Evolutionary conservation across 352 stramenopile species (phyloP).

Genomic region (Globisporangium solare): DNA sequence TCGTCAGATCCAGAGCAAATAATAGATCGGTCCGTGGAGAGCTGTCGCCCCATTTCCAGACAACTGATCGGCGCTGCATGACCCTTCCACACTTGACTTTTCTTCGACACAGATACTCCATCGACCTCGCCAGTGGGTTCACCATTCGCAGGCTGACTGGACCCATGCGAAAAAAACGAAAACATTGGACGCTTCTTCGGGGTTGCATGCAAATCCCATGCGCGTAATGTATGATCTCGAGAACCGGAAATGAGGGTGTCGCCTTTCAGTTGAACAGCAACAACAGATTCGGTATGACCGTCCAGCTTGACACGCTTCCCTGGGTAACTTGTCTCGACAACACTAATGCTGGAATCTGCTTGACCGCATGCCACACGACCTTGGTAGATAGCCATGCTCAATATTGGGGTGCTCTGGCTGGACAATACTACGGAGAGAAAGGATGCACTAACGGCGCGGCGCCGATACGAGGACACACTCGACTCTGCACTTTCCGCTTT

Average conservation of each 20-base stretch:
- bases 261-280: slow-evolving; percentile 52
- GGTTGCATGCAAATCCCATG: slow-evolving; percentile 64
- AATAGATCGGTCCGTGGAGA: slow-evolving; percentile 48
- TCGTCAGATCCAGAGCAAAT: slow-evolving; percentile 68
- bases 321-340: slow-evolving; percentile 30
- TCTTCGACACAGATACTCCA: slow-evolving; percentile 47
- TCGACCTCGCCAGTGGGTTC: slow-evolving; percentile 39
- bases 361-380: slow-evolving; percentile 49
- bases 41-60: slow-evolving; percentile 68
- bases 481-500: neutral
- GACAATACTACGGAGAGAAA: slow-evolving; percentile 12
- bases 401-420: slow-evolving; percentile 30
- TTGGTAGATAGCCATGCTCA: slow-evolving; percentile 46
- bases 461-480: neutral
- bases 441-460: slow-evolving; percentile 9
- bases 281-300: slow-evolving; percentile 51
- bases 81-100: slow-evolving; percentile 56
- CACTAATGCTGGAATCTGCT: slow-evolving; percentile 30
- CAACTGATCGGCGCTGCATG: slow-evolving; percentile 60
- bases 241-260: slow-evolving; percentile 65
- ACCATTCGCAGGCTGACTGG: slow-evolving; percentile 13
- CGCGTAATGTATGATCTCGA: slow-evolving; percentile 63
- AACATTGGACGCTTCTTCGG: slow-evolving; percentile 57
- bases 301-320: slow-evolving; percentile 42
- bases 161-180: slow-evolving; percentile 46